Conservation (phyloP, 2,329 filamentous ascomycete genomes). For the Alternaria viburni region DNA sequence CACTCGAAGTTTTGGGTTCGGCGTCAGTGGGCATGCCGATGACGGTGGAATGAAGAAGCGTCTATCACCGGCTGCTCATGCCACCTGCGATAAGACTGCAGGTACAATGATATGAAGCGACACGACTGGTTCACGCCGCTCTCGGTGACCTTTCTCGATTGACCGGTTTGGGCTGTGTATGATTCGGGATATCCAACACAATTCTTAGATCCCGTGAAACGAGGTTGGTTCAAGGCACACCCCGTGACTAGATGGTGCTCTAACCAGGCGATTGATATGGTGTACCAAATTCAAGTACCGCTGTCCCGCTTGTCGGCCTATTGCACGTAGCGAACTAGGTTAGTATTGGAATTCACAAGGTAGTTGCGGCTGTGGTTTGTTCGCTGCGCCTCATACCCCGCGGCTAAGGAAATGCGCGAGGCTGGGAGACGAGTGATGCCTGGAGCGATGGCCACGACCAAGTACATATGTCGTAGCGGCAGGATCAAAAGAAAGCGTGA, state of each 20-base stretch:
- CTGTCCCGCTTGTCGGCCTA: conserved; percentile 34
- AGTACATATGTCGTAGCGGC: background rate
- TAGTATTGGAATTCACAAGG: conserved; percentile 18
- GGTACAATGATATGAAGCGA: background rate
- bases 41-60: conserved; percentile 14
- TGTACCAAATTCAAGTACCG: conserved; percentile 24
- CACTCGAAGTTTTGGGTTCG: conserved; percentile 34
- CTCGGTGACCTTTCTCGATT: background rate
- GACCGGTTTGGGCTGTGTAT: conserved; percentile 26
- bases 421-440: conserved; percentile 35
- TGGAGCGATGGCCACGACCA: conserved; percentile 16
- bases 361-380: conserved; percentile 9
- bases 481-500: background rate
- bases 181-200: background rate
- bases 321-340: conserved; percentile 9
- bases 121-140: background rate
- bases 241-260: conserved; percentile 2
- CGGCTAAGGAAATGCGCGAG: conserved; percentile 21
- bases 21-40: conserved; percentile 42
- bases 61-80: conserved; percentile 34
- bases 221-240: conserved; percentile 3
- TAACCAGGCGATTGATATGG: conserved; percentile 27
- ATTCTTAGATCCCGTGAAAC: background rate
- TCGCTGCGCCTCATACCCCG: conserved; percentile 31
- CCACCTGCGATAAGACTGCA: conserved; percentile 13